Evolutionary conservation across 192 early-diverging fungal species (phyloP).

Genomic region (Coemansia sp.): DNA sequence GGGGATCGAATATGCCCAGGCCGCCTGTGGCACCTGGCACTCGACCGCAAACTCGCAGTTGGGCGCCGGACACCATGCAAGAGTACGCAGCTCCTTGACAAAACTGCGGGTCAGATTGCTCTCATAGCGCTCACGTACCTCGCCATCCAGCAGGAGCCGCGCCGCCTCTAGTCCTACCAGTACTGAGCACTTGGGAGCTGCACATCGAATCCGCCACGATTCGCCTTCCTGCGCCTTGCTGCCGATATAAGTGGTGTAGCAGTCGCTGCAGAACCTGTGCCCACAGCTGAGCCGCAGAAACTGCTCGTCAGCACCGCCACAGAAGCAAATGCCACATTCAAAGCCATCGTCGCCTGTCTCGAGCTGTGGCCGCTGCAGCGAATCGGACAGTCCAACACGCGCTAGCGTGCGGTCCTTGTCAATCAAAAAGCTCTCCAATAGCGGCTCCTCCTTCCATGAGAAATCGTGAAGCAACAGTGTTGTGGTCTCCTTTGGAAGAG

Average conservation of each 20-base stretch:
- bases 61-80: slow-evolving; percentile 94
- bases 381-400: slow-evolving; percentile 25
- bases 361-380: slow-evolving; percentile 17
- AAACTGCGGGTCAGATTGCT: slow-evolving; percentile 76
- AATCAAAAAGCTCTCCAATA: slow-evolving; percentile 44
- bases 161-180: slow-evolving; percentile 85
- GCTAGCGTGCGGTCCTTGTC: slow-evolving; percentile 38
- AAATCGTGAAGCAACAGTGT: slow-evolving; percentile 44
- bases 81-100: slow-evolving; percentile 81
- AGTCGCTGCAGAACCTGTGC: slow-evolving; percentile 86
- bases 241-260: slow-evolving; percentile 81
- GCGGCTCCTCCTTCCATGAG: slow-evolving; percentile 48
- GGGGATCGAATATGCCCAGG: slow-evolving; percentile 73
- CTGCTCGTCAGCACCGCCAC: slow-evolving; percentile 35
- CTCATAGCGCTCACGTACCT: slow-evolving; percentile 62
- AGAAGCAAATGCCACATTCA: slow-evolving; percentile 90
- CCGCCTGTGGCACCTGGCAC: slow-evolving; percentile 73
- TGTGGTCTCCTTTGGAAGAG: slow-evolving; percentile 34
- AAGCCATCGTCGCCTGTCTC: slow-evolving; percentile 54
- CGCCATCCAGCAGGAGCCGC: slow-evolving; percentile 61
- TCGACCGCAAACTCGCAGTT: slow-evolving; percentile 94
- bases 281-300: slow-evolving; percentile 76
- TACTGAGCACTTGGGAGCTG: slow-evolving; percentile 69
- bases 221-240: slow-evolving; percentile 89
- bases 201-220: slow-evolving; percentile 84